Evolutionary conservation across 495 filamentous ascomycete species (phyloP).

Genomic region (Extremus antarcticus): DNA sequence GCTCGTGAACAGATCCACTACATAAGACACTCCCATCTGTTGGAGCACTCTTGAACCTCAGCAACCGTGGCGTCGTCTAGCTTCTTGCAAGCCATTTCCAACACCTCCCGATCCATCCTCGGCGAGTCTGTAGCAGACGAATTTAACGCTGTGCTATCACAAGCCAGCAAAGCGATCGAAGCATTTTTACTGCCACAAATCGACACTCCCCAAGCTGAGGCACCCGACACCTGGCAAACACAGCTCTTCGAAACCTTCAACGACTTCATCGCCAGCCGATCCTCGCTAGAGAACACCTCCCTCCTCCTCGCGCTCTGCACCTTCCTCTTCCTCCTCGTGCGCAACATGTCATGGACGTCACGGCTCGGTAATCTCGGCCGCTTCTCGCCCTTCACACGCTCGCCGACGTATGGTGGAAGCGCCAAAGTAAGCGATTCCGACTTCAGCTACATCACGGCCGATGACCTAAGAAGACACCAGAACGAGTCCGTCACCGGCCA

Average conservation of each 20-base stretch:
- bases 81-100: slow-evolving; percentile 2
- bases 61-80: slow-evolving; percentile 13
- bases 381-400: slow-evolving; percentile 38
- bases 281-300: slow-evolving; percentile 16
- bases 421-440: slow-evolving; percentile 59
- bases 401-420: slow-evolving; percentile 18
- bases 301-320: slow-evolving; percentile 36
- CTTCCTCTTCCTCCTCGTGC: slow-evolving; percentile 41
- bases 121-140: background rate
- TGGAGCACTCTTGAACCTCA: background rate
- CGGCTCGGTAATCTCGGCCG: slow-evolving; percentile 39
- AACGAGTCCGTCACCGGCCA: slow-evolving; percentile 30
- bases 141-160: background rate
- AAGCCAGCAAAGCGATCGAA: background rate
- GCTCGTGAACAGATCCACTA: background rate
- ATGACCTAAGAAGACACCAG: slow-evolving; percentile 41
- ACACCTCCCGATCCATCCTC: background rate
- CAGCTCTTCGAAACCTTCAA: background rate
- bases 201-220: background rate
- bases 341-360: slow-evolving; percentile 54
- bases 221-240: background rate
- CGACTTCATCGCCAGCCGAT: slow-evolving; percentile 10
- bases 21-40: background rate
- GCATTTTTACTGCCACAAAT: slow-evolving; percentile 1
- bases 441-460: slow-evolving; percentile 70